phyloP scores from a whole-genome alignment of 345 rosid species.

The Salix caprea region DNA sequence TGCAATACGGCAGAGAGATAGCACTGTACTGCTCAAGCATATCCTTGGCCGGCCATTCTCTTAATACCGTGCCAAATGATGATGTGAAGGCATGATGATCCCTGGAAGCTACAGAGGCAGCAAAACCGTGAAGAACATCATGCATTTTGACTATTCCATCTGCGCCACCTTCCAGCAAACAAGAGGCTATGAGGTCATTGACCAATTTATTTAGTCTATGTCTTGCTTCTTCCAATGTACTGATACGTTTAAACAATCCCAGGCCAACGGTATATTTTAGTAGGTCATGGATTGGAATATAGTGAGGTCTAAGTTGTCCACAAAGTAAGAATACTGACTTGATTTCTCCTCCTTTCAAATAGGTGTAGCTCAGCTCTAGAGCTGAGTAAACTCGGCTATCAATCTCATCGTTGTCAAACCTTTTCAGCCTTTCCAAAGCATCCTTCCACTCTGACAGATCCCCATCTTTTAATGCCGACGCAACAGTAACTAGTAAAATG shows the following conservation, averaged over 20 bases:
- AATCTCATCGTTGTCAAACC: not conserved
- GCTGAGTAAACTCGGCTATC: not conserved
- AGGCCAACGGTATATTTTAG: constrained; percentile 12
- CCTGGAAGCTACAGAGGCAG: not conserved
- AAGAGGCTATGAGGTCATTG: constrained; percentile 12
- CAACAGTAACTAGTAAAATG: not conserved
- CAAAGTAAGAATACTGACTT: not conserved
- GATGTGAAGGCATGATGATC: not conserved
- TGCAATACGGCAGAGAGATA: not conserved
- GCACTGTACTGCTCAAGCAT: not conserved
- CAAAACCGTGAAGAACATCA: constrained; percentile 14
- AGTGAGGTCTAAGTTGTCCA: not conserved
- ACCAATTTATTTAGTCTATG: not conserved
- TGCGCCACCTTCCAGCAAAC: constrained; percentile 6
- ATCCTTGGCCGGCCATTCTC: not conserved
- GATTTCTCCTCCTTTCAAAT: not conserved
- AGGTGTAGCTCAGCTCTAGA: not conserved
- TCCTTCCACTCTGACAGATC: constrained; percentile 6
- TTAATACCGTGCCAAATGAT: not conserved
- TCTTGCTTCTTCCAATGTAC: constrained; percentile 5
- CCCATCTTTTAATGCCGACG: not conserved
- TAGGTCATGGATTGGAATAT: not conserved
- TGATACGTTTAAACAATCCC: constrained; percentile 1
- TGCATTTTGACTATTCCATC: constrained; percentile 17
- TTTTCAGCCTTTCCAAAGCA: not conserved